phyloP scores from a whole-genome alignment of 495 filamentous ascomycete genomes.

The Trichoderma asperelloides region DNA sequence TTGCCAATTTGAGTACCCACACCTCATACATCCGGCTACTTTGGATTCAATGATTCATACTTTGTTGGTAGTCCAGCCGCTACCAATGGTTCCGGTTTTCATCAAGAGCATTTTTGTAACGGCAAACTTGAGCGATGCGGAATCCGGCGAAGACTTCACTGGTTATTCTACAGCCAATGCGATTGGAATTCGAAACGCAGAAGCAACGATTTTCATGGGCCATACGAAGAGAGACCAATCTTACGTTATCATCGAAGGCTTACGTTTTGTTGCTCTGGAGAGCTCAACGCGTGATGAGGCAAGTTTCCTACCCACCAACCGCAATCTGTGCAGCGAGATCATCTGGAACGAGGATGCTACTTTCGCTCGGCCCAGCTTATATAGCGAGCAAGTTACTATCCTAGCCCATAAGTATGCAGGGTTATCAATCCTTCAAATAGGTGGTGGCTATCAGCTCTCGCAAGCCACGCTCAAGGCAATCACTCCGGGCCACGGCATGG shows the following conservation, averaged over 20 bases:
- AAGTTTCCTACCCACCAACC: constrained; percentile 22
- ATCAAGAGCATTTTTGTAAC: constrained; percentile 18
- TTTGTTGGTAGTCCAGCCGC: constrained; percentile 14
- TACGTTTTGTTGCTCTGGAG: constrained; percentile 15
- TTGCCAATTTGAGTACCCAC: constrained; percentile 27
- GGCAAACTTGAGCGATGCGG: neutral
- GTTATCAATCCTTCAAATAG: neutral
- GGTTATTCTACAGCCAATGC: constrained; percentile 11
- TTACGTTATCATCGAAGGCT: constrained; percentile 15
- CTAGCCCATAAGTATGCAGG: neutral
- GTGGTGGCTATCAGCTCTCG: neutral
- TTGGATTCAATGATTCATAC: constrained; percentile 25
- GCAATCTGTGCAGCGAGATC: constrained; percentile 23
- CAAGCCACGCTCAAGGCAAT: neutral
- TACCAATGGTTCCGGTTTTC: constrained; percentile 19
- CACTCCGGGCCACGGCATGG: neutral
- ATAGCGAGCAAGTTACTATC: neutral
- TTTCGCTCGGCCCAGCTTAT: neutral
- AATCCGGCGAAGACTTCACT: constrained; percentile 8
- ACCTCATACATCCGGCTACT: constrained; percentile 35
- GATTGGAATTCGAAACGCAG: constrained; percentile 4
- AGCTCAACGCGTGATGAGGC: constrained; percentile 4
- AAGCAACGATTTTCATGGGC: constrained; percentile 13
- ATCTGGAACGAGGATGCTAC: constrained; percentile 19
- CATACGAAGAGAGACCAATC: neutral